phyloP scores from a whole-genome alignment of 306 rosid species.

The Ormosia semicastrata region DNA sequence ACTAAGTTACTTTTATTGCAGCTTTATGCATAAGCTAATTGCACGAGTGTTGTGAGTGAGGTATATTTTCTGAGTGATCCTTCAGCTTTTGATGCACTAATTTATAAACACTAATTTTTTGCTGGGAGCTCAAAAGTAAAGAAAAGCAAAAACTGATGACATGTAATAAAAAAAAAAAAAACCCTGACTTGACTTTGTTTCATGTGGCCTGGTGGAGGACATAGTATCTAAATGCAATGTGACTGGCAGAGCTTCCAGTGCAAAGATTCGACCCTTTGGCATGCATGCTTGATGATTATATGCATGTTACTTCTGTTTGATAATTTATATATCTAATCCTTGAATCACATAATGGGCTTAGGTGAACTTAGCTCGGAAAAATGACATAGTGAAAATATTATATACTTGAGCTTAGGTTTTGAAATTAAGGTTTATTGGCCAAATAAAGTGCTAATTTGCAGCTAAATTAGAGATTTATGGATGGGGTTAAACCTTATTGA shows the following conservation, averaged over 20 bases:
- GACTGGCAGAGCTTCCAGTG: constrained; percentile 20
- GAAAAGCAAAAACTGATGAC: not conserved
- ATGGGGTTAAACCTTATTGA: not conserved
- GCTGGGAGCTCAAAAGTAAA: not conserved
- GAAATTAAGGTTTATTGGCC: not conserved
- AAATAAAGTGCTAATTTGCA: not conserved
- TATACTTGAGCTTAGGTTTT: too few species aligned
- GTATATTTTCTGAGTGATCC: not conserved
- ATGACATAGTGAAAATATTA: not conserved
- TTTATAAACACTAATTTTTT: not conserved
- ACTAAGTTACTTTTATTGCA: not conserved
- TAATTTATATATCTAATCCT: constrained; percentile 29
- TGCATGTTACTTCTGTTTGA: not conserved
- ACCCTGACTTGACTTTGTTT: not conserved
- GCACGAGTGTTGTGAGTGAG: not conserved
- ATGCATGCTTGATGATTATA: not conserved
- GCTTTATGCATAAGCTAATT: not conserved
- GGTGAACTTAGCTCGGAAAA: constrained; percentile 30
- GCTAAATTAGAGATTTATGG: not conserved
- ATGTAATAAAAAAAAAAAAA: not conserved
- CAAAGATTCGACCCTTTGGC: too few species aligned
- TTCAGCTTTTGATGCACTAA: not conserved
- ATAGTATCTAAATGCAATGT: constrained; percentile 1
- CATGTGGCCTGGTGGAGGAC: constrained; percentile 20
- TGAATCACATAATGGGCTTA: constrained; percentile 8